Base-by-base conservation (phyloP, 495 filamentous ascomycete genomes). In the Saxophila tyrrhenica region DNA sequence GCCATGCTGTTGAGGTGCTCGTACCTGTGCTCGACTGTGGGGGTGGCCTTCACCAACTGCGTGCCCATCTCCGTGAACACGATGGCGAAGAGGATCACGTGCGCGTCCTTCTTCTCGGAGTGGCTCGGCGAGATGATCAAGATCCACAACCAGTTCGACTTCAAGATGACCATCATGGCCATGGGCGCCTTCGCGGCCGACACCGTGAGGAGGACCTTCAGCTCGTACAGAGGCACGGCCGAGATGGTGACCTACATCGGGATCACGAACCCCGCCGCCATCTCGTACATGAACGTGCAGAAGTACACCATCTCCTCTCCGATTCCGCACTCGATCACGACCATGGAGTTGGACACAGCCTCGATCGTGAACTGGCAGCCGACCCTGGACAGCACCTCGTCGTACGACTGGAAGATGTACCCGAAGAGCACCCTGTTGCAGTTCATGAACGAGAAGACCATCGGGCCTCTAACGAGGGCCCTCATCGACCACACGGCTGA, bases 161-260 rank as follows among this genome's bases (percentile, higher is more conserved):
- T 46, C 43, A 20, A 46, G 43, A 46, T 46, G 43, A 46, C 43
- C n/a, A 46, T 46, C 19, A n/a, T n/a, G n/a, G n/a, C 43, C 9
- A 46, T 46, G 19, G 43, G 43, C 21, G 43, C 43, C 9, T 46
- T 46, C 43, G 43, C 43, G 43, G 43, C 43, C 19, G 43, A 46
- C 43, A n/a, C 16, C 43, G 43, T 46, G 43, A 46, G 43, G 43
- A 46, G 43, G 43, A 46, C 43, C 43, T 46, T 20, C 43, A 46
- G 43, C 43, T 46, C 43, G 43, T 46, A 20, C 43, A 46, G 43
- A 17, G 9, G 9, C 43, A 46, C 43, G 21, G 21, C 43, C 43
- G 43, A 46, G 19, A 46, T 46, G 19, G 43, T 46, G 43, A 46
- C 8, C 19, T 46, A 46, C 43, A 46, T 46, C 19, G 43, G 43